Percentiles rank a stretch among this genome's conserved stretches.
These are phyloP conservation scores for Teratosphaeria gauchensis DNA, from an alignment of 2,329 filamentous ascomycete species.

Conservation along the genomic window DNA sequence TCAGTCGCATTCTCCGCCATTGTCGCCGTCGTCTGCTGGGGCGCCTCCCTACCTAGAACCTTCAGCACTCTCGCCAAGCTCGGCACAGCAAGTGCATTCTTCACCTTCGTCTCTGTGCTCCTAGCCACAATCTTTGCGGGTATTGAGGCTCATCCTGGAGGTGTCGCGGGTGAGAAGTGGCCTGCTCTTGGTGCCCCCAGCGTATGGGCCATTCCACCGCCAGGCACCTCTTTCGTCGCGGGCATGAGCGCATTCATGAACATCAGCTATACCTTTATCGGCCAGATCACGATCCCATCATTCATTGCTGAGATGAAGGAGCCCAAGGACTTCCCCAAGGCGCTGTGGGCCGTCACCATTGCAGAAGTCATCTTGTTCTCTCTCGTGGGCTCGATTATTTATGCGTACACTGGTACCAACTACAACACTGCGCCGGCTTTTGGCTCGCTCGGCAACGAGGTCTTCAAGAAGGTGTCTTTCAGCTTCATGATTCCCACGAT, in stretches of 20 bases:
- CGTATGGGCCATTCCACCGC: slow-evolving; percentile 57
- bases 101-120: slow-evolving; percentile 83
- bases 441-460: slow-evolving; percentile 61
- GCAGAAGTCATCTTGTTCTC: slow-evolving; percentile 80
- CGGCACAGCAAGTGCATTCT: slow-evolving; percentile 69
- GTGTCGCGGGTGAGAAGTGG: slow-evolving; percentile 37
- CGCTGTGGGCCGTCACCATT: slow-evolving; percentile 82
- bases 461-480: slow-evolving; percentile 81
- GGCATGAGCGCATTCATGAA: slow-evolving; percentile 87
- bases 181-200: slow-evolving; percentile 48
- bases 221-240: slow-evolving; percentile 67
- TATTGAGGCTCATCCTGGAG: slow-evolving; percentile 63
- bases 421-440: slow-evolving; percentile 86
- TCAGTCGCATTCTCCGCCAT: slow-evolving; percentile 73
- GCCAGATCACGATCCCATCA: slow-evolving; percentile 84
- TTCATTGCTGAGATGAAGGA: slow-evolving; percentile 93
- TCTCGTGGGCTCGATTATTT: slow-evolving; percentile 69
- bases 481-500: slow-evolving; percentile 94
- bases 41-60: slow-evolving; percentile 74
- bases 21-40: slow-evolving; percentile 63
- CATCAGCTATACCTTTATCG: slow-evolving; percentile 93
- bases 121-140: slow-evolving; percentile 74
- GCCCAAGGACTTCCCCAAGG: slow-evolving; percentile 78
- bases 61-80: slow-evolving; percentile 72
- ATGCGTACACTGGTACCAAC: slow-evolving; percentile 79